Percentiles rank a stretch among this genome's conserved stretches.
Conservation (phyloP, 495 filamentous ascomycete genomes). For the Penicillium arizonense region DNA sequence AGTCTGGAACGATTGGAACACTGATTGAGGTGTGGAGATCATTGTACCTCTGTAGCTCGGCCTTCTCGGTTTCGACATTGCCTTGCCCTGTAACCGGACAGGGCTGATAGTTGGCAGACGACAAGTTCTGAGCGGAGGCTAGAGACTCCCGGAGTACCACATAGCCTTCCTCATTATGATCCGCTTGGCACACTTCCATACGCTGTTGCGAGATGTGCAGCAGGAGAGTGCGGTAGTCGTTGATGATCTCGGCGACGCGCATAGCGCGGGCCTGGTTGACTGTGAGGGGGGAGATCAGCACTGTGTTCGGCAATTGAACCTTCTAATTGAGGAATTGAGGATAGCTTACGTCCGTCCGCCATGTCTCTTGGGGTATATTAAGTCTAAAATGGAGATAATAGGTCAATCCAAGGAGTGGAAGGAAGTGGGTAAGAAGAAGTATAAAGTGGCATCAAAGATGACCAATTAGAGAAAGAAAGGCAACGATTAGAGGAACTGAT, state of each 20-base stretch:
- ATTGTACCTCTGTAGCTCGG: conserved; percentile 70
- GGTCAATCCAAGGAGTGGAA: not conserved
- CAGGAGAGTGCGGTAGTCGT: conserved; percentile 81
- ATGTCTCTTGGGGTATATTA: conserved; percentile 36
- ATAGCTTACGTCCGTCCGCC: conserved; percentile 61
- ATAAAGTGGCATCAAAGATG: conserved; percentile 6
- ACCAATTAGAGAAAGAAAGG: conserved; percentile 9
- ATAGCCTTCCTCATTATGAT: conserved; percentile 79
- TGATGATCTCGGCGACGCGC: conserved; percentile 79
- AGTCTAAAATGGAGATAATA: conserved; percentile 4
- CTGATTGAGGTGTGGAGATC: not conserved
- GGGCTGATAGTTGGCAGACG: conserved; percentile 66
- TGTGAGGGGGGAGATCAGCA: conserved; percentile 27
- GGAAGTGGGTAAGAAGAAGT: not conserved
- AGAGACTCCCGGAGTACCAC: conserved; percentile 71
- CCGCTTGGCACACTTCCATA: conserved; percentile 54
- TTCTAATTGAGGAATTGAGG: not conserved
- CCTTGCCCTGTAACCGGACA: conserved; percentile 47
- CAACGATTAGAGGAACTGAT: conserved; percentile 1
- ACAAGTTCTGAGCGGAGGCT: conserved; percentile 70
- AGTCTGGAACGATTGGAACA: not conserved
- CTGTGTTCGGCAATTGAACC: not conserved
- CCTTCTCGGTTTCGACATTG: conserved; percentile 67
- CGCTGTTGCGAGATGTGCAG: conserved; percentile 73
- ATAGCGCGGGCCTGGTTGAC: conserved; percentile 82